phyloP scores from a whole-genome alignment of 169 alveolate genomes.

The Eimeria acervulina region DNA sequence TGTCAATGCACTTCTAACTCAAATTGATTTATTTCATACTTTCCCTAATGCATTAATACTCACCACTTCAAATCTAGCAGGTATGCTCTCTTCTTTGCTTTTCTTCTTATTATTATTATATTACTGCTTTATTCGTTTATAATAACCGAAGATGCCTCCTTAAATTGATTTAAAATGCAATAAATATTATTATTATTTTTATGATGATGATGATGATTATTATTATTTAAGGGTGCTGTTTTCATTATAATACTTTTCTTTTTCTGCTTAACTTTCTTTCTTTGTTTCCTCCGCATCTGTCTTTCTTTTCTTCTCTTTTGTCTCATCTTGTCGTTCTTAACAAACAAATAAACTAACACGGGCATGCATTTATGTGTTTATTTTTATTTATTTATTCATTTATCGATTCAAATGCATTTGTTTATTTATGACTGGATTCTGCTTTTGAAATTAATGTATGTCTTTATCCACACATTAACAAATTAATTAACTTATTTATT shows the following conservation, averaged over 20 bases:
- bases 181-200: no score
- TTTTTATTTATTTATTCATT: no score
- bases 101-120: background rate
- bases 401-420: background rate
- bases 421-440: background rate
- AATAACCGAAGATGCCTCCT: no score
- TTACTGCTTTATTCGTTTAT: no score
- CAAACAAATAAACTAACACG: no score
- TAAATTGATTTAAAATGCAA: no score
- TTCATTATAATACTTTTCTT: background rate
- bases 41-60: conserved; percentile 88
- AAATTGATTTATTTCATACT: conserved; percentile 87
- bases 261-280: background rate
- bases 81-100: conserved; percentile 24
- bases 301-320: background rate
- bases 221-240: no score
- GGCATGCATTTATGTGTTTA: no score
- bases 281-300: background rate
- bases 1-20: conserved; percentile 91
- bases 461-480: no score
- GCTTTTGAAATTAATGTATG: no score
- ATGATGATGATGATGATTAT: no score
- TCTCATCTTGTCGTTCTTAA: background rate
- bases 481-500: no score
- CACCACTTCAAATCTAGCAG: conserved; percentile 91